These are phyloP conservation scores for Argentina anserina DNA, from an alignment of 306 rosid genomes.

Conservation along the genomic window DNA sequence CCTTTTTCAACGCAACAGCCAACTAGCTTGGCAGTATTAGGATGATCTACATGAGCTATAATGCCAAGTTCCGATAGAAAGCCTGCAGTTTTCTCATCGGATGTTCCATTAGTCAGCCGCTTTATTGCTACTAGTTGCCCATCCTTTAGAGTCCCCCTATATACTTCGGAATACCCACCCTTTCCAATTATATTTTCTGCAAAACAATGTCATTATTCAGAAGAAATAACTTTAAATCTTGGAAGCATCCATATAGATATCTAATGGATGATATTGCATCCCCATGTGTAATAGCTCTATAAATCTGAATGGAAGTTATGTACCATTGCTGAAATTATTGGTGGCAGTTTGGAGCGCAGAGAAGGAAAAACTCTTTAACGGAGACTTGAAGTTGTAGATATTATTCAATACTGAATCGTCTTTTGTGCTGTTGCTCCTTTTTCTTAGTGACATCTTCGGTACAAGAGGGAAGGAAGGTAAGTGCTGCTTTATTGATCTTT, in stretches of 20 bases:
- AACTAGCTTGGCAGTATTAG: constrained; percentile 63
- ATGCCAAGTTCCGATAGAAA: constrained; percentile 74
- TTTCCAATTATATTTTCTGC: constrained; percentile 66
- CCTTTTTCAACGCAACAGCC: constrained; percentile 73
- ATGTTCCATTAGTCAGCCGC: constrained; percentile 48
- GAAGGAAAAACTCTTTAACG: constrained; percentile 45
- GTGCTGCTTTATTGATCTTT: constrained; percentile 41
- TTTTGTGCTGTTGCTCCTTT: constrained; percentile 49
- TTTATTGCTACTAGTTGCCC: constrained; percentile 75
- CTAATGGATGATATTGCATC: background rate
- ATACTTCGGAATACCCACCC: constrained; percentile 79
- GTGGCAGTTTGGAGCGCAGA: constrained; percentile 57
- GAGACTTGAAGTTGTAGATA: constrained; percentile 44
- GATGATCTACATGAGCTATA: constrained; percentile 71
- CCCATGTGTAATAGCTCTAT: background rate
- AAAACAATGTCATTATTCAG: constrained; percentile 14
- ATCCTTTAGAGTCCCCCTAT: constrained; percentile 53
- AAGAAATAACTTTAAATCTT: constrained; percentile 8
- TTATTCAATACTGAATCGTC: constrained; percentile 31
- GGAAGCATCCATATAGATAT: background rate
- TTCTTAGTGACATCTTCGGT: constrained; percentile 40
- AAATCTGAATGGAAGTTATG: constrained; percentile 10
- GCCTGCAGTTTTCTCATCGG: constrained; percentile 51
- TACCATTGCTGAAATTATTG: constrained; percentile 56
- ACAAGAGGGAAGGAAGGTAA: constrained; percentile 47